These are phyloP conservation scores for Fusarium illudens DNA, from an alignment of 2,329 filamentous ascomycete genomes.

Conservation along the genomic window DNA sequence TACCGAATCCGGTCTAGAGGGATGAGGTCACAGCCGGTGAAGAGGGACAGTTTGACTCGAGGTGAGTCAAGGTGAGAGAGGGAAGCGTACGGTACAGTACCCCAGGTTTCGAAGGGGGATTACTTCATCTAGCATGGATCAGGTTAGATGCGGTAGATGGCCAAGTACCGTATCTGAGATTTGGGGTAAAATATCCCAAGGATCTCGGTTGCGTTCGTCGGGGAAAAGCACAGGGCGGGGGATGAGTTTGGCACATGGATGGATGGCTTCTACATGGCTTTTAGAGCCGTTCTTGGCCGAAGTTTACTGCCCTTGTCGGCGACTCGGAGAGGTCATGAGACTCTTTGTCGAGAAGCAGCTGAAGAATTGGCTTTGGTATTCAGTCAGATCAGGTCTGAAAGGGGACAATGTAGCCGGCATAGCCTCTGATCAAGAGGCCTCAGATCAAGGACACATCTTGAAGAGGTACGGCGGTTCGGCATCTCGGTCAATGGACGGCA, in stretches of 20 bases:
- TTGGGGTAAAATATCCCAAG: neutral
- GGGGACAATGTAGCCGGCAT: neutral
- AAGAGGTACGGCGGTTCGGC: constrained; percentile 45
- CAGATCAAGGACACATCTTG: neutral
- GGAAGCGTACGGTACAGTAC: neutral
- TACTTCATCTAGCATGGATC: constrained; percentile 9
- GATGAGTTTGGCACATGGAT: neutral
- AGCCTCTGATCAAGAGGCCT: neutral
- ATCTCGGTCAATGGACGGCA: constrained; percentile 58
- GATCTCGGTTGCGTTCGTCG: neutral
- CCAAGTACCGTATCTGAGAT: constrained; percentile 1
- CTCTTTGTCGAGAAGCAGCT: neutral
- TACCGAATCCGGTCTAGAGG: neutral
- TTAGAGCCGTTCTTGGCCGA: neutral
- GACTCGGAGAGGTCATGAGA: neutral
- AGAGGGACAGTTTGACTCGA: neutral
- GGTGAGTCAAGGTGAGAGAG: constrained; percentile 21
- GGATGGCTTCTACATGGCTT: neutral
- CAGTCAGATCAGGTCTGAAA: neutral
- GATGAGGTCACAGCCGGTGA: constrained; percentile 1
- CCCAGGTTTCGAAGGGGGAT: constrained; percentile 13
- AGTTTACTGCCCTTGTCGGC: neutral
- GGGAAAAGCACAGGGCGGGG: neutral
- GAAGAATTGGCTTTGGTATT: neutral
- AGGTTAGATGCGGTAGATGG: neutral